A percentile compares a stretch with the other conserved stretches of the same genome.
phyloP scores from a whole-genome alignment of 2,329 filamentous ascomycete species.

The Calycina marina region DNA sequence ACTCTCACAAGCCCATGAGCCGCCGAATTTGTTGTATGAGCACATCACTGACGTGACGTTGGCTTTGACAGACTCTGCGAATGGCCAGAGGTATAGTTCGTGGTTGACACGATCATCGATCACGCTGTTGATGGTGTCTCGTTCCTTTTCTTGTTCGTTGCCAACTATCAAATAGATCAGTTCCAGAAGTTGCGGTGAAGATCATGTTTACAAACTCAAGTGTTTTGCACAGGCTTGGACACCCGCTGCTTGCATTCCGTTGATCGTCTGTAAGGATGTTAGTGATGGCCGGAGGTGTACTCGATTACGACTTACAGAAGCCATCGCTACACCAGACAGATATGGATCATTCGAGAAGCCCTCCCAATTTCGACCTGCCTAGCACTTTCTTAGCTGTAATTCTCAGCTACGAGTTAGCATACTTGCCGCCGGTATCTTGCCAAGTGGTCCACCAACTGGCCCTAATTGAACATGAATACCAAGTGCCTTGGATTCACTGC shows the following conservation, averaged over 20 bases:
- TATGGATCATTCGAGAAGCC: slow-evolving; percentile 71
- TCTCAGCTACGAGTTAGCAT: slow-evolving; percentile 46
- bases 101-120: slow-evolving; percentile 52
- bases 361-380: slow-evolving; percentile 71
- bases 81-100: slow-evolving; percentile 38
- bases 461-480: slow-evolving; percentile 65
- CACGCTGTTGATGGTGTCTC: slow-evolving; percentile 38
- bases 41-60: slow-evolving; percentile 58
- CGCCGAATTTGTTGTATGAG: slow-evolving; percentile 58
- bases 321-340: slow-evolving; percentile 47
- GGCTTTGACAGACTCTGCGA: slow-evolving; percentile 51
- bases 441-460: slow-evolving; percentile 61
- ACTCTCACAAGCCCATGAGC: slow-evolving; percentile 53
- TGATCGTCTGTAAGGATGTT: slow-evolving; percentile 32
- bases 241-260: slow-evolving; percentile 37
- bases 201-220: slow-evolving; percentile 26
- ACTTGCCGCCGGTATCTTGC: slow-evolving; percentile 43
- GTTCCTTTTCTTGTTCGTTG: slow-evolving; percentile 54
- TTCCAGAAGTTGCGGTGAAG: slow-evolving; percentile 21
- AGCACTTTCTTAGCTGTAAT: slow-evolving; percentile 26
- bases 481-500: slow-evolving; percentile 51
- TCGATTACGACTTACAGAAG: slow-evolving; percentile 26
- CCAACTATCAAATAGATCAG: slow-evolving; percentile 28
- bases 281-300: neutral
- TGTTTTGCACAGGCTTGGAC: slow-evolving; percentile 42